Base-by-base conservation (phyloP, 75 land plant species). In the Larix kaempferi region DNA sequence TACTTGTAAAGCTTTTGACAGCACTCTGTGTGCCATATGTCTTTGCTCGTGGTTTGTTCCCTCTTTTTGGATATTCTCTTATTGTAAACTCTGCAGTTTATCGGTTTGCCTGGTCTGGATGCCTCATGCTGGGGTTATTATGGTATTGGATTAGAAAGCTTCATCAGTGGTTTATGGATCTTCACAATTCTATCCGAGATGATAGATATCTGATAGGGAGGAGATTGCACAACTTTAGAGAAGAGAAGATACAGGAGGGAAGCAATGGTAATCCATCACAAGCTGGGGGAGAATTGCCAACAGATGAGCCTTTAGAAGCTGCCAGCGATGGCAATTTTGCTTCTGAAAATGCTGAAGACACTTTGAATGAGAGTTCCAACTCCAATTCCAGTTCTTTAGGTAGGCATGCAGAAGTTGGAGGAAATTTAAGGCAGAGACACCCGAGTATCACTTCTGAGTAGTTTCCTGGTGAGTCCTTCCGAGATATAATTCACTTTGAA, bases 91-190 rank as follows among this genome's bases (percentile, higher is more conserved):
- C 99, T 57, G 98, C 95, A 27, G 98, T 94, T 8, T 94, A 96
- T 76, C 88, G 99, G 25, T 96, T 94, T 78, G 93, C 99, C 0
- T 96, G 99, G 99, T 75, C 89, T 54, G 99, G 98, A 13, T 96
- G 93, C 74, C 93, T 96, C n/a, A n/a, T 84, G 54, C 67, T 96
- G 15, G 87, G 90, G 55, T 10, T 86, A 63, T 25, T 89, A 57
- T 94, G 84, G 79, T 94, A 90, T 80, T 91, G 98, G 67, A 86
- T 89, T 23, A 88, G 82, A 80, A 79, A 89, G 49, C 88, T 95
- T 82, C 94, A 89, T 73, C 87, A 90, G 15, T 91, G 94, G 97
- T 88, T 91, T 78, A 89, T 91, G 26, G 95, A 91, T 69, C 92
- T 95, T 33, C 98, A 95, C 80, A 94, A 95, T 64, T 85, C 97